Evolutionary conservation across 73 alveolate genomes (phyloP).

Genomic region (Paramecium caudatum): DNA sequence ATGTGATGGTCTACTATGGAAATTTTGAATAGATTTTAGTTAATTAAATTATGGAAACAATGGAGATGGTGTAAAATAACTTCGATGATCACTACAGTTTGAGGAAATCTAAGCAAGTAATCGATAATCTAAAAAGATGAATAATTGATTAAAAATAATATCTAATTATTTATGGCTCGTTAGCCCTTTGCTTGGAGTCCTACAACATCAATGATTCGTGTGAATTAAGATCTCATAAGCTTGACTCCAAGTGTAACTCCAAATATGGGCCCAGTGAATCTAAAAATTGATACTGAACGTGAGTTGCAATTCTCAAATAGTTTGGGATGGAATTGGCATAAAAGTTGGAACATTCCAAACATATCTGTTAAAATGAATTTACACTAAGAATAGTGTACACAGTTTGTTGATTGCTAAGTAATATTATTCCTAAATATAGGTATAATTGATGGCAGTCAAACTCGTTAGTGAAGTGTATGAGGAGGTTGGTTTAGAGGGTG

Average conservation of each 20-base stretch:
- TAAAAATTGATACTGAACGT: slow-evolving; percentile 80
- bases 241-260: neutral
- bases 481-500: slow-evolving; percentile 72
- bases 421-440: neutral
- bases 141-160: neutral
- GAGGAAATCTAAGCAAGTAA: neutral
- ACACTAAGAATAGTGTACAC: neutral
- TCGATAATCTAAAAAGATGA: neutral
- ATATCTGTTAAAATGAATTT: slow-evolving; percentile 68
- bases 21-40: neutral
- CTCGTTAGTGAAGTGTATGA: slow-evolving; percentile 48
- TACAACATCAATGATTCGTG: neutral
- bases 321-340: slow-evolving; percentile 84
- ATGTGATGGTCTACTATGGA: neutral
- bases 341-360: slow-evolving; percentile 84
- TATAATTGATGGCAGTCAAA: slow-evolving; percentile 22
- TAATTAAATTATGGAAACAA: neutral
- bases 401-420: slow-evolving; percentile 70
- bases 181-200: slow-evolving; percentile 60
- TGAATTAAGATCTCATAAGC: slow-evolving; percentile 12
- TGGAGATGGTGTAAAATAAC: neutral
- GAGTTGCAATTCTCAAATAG: slow-evolving; percentile 74
- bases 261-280: neutral
- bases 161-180: slow-evolving; percentile 43
- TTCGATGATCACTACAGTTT: neutral